Evolutionary conservation across 2,329 filamentous ascomycete genomes (phyloP), one percentile per base, ranked within the genome.

Genomic region (Scopulariopsis brevicaulis): DNA sequence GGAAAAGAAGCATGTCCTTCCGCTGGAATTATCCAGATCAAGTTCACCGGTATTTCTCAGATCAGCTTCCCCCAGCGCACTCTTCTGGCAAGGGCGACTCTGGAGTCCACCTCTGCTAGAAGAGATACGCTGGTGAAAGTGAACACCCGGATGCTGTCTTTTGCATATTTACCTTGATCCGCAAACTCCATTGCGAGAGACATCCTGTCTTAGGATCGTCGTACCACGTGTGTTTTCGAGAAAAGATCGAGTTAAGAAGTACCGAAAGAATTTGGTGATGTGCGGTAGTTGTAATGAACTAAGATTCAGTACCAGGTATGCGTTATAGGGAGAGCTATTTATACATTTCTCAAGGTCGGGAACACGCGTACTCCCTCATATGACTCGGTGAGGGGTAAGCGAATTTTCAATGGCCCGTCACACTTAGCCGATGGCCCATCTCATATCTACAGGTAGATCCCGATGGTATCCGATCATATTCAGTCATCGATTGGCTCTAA

Each of bases 21-120:
- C 87, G 86, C 86, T 88, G 85, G 85, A 80, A 88, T 89, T 88
- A 86, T 85, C 83, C 84, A 87, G 85, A 87, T 89, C 86, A 89
- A 89, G 86, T 90, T 89, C 79, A 76, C 76, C 84, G 85, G 85
- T 88, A 85, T 87, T 81, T 88, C 84, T 87, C 84, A 87, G 84
- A 85, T 69, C 70, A 67, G 63, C 65, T 64, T 63, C 65, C 59
- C 59, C 56, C 51, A 60, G 58, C 60, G 46, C 20, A 32, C 54
- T 55, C 57, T 57, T 11, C 48, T 25, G 52, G 52, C 54, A 58
- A 59, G 62, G 59, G 28, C 4, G 43, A 58, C 54, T 34, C 14
- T 10, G 59, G 43, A 58, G 55, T 34, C 14, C 18, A 12, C 46
- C 3, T 22, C 7, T 24, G 12, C 14, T 35, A 58, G n/a, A 24